These are phyloP conservation scores for Lachnellula willkommii DNA, from an alignment of 2,329 filamentous ascomycete genomes.

Conservation along the genomic window DNA sequence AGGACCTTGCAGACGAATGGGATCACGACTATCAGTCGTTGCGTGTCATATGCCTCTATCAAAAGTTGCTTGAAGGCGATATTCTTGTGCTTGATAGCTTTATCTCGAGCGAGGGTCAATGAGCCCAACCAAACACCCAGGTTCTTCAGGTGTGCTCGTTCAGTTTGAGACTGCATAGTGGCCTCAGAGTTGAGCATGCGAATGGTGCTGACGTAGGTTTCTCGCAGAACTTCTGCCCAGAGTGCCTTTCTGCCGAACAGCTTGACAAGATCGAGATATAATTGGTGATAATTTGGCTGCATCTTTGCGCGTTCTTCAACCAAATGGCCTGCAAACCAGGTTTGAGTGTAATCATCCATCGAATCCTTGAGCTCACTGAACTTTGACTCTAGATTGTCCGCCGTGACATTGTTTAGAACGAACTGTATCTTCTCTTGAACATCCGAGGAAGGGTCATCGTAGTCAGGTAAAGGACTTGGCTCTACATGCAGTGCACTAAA, in stretches of 20 bases:
- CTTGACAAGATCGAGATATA: slow-evolving; percentile 85
- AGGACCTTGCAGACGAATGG: slow-evolving; percentile 97
- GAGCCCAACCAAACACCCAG: slow-evolving; percentile 90
- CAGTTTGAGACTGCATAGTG: slow-evolving; percentile 76
- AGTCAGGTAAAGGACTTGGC: slow-evolving; percentile 58
- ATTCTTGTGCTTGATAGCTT: slow-evolving; percentile 92
- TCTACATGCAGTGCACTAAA: slow-evolving; percentile 79
- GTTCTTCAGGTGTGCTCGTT: slow-evolving; percentile 86
- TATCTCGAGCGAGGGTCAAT: slow-evolving; percentile 85
- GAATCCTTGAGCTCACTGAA: slow-evolving; percentile 74
- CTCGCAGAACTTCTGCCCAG: slow-evolving; percentile 84
- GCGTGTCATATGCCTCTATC: slow-evolving; percentile 87
- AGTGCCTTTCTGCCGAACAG: slow-evolving; percentile 73
- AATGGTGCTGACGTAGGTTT: slow-evolving; percentile 83
- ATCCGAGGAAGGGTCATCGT: slow-evolving; percentile 78
- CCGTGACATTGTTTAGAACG: slow-evolving; percentile 92
- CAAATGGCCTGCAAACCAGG: slow-evolving; percentile 94
- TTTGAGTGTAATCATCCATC: slow-evolving; percentile 74
- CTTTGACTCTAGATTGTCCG: slow-evolving; percentile 80
- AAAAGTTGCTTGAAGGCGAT: slow-evolving; percentile 96
- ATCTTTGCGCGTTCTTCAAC: slow-evolving; percentile 95
- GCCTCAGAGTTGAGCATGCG: slow-evolving; percentile 86
- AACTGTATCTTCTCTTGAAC: slow-evolving; percentile 92
- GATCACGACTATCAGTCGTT: slow-evolving; percentile 85
- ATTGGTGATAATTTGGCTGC: slow-evolving; percentile 91